Base-by-base conservation (phyloP, 2,329 filamentous ascomycete genomes). In the Xylaria sp. region DNA sequence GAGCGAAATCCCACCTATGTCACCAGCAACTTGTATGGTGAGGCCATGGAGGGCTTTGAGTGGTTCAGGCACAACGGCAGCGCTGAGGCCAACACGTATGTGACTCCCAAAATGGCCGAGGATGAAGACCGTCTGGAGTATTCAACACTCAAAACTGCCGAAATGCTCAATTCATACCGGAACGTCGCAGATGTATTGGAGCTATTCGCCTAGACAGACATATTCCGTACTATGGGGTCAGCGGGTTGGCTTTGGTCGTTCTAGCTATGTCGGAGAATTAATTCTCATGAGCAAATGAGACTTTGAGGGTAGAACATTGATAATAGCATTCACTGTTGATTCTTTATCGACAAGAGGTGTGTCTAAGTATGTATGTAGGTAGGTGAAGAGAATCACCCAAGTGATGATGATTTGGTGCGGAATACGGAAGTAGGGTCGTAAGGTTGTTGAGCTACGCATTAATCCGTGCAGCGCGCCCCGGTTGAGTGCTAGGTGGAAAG, bases 11-110 rank as follows among this genome's bases (percentile, higher is more conserved):
- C 65, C 2, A 42, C 55, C 1, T 65, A 64, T 42, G 18, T 63
- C 10, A 70, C 69, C 30, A 63, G 54, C 55, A 23, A 57, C 16
- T 34, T 68, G 9, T 68, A 63, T 50, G 5, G 51, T 7, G 35
- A 62, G 13, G 64, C 62, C 23, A 35, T 37, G 23, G 19, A 60
- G 34, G 59, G 53, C 2, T 37, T 59, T 35, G 5, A 55, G 37
- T 52, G 52, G 54, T 65, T 64, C 50, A 39, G 52, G 44, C 8
- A 8, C 19, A 55, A 34, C 16, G 58, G 56, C 9, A 54, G 13
- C 18, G 51, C 54, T n/a, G 55, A 60, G 37, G 59, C 52, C 2
- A 34, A 55, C 44, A 50, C 46, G 16, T 59, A 42, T 46, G 57
- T 58, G 46, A 58, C 59, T 47, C 10, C 57, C 2, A 7, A 46